Percentiles rank a stretch among this genome's conserved stretches.
These are phyloP conservation scores for Penicillium janthinellum DNA, from an alignment of 2,329 filamentous ascomycete genomes.

Conservation along the genomic window DNA sequence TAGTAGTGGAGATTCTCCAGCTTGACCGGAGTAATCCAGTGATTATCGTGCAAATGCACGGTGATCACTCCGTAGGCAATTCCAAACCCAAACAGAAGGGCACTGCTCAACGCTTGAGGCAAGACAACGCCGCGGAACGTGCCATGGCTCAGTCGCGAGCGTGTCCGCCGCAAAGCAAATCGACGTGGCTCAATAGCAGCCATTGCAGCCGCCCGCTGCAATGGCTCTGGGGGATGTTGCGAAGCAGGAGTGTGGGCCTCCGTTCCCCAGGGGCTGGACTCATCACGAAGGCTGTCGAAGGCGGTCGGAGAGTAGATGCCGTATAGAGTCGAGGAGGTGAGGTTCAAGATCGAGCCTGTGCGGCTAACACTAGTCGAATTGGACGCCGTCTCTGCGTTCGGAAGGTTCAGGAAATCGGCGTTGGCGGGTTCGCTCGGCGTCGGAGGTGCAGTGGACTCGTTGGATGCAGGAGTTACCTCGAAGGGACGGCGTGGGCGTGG, in stretches of 20 bases:
- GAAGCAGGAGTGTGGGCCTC: conserved; percentile 69
- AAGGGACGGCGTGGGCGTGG: conserved; percentile 75
- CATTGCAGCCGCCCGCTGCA: conserved; percentile 40
- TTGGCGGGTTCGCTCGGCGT: conserved; percentile 43
- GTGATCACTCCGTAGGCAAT: conserved; percentile 81
- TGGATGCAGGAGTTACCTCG: conserved; percentile 56
- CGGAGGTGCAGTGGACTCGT: conserved; percentile 45
- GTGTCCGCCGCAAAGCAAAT: conserved; percentile 35
- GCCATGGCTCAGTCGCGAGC: conserved; percentile 41
- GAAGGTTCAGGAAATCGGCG: conserved; percentile 38
- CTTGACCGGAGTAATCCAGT: conserved; percentile 63
- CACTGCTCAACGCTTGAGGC: conserved; percentile 59
- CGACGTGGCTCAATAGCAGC: conserved; percentile 31
- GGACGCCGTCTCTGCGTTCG: conserved; percentile 29
- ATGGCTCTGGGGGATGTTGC: conserved; percentile 39
- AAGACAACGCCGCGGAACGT: conserved; percentile 49
- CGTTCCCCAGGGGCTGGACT: conserved; percentile 75
- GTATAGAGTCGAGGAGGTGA: conserved; percentile 85
- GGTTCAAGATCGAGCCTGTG: conserved; percentile 77
- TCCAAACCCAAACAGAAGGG: conserved; percentile 75
- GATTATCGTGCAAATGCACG: conserved; percentile 72
- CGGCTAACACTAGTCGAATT: conserved; percentile 58
- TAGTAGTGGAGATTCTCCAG: conserved; percentile 58
- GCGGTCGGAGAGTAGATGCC: conserved; percentile 81
- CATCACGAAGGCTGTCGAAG: conserved; percentile 58